Conservation (phyloP, 2,329 filamentous ascomycete species). For the Pestalotiopsis sp. region DNA sequence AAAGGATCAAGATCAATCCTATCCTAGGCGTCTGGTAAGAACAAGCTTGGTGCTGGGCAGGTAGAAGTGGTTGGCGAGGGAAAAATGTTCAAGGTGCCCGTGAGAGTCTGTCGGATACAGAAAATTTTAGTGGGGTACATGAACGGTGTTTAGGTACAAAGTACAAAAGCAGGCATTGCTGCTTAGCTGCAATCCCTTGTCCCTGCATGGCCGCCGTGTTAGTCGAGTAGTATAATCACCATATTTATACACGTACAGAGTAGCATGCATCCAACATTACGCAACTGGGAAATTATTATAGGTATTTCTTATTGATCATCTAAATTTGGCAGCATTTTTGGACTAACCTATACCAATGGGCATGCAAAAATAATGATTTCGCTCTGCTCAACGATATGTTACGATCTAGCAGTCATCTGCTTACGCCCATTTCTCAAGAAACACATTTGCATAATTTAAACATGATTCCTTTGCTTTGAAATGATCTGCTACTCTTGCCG, state of each 20-base stretch:
- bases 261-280: not conserved
- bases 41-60: not conserved
- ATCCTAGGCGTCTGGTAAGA: not conserved
- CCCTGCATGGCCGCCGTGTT: not conserved
- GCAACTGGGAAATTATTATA: too few species aligned
- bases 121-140: slow-evolving; percentile 51
- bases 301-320: too few species aligned
- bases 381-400: too few species aligned
- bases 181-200: not conserved
- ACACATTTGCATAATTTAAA: too few species aligned
- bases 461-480: too few species aligned
- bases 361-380: too few species aligned
- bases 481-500: too few species aligned
- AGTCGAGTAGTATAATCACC: not conserved
- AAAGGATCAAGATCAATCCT: slow-evolving; percentile 3
- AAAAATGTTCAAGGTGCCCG: slow-evolving; percentile 31
- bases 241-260: too few species aligned
- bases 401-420: too few species aligned
- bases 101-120: slow-evolving; percentile 29
- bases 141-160: not conserved
- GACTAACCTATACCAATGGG: too few species aligned
- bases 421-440: too few species aligned
- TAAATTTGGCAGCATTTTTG: too few species aligned
- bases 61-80: not conserved
- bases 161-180: not conserved